Evolutionary conservation across 2,329 filamentous ascomycete genomes (phyloP).

Genomic region (Ceratocystis harringtonii): DNA sequence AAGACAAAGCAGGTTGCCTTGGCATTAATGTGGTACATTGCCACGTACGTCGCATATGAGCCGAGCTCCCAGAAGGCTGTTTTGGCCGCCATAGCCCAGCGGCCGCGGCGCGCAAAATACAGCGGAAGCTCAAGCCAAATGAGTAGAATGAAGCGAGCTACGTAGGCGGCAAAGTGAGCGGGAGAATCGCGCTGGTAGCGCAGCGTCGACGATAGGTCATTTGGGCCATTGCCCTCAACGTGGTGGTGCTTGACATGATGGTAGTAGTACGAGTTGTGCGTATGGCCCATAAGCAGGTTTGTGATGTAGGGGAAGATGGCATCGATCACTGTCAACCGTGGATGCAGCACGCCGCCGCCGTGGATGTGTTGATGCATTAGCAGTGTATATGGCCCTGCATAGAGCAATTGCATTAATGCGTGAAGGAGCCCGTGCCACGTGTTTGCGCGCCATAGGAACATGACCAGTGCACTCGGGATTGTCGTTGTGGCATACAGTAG

Average conservation of each 20-base stretch:
- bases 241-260: constrained; percentile 81
- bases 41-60: constrained; percentile 38
- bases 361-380: constrained; percentile 81
- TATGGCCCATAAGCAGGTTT: constrained; percentile 67
- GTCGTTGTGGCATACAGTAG: constrained; percentile 56
- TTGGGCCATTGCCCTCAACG: constrained; percentile 28
- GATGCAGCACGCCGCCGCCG: constrained; percentile 50
- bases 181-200: constrained; percentile 58
- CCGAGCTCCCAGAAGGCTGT: constrained; percentile 46
- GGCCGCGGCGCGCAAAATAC: constrained; percentile 55
- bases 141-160: constrained; percentile 57
- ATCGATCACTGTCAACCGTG: constrained; percentile 43
- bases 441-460: constrained; percentile 38
- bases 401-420: constrained; percentile 49
- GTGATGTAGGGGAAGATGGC: constrained; percentile 54
- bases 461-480: constrained; percentile 49
- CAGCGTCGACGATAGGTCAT: constrained; percentile 49
- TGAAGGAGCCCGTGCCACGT: constrained; percentile 55
- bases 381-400: constrained; percentile 59
- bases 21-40: constrained; percentile 36
- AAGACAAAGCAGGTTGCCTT: constrained; percentile 49
- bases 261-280: constrained; percentile 74
- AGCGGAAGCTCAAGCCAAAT: constrained; percentile 60
- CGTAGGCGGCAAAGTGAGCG: constrained; percentile 53
- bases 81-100: constrained; percentile 37